Percentiles rank a stretch among this genome's conserved stretches.
These are phyloP conservation scores for Lentithecium fluviatile DNA, from an alignment of 495 filamentous ascomycete species.

Conservation along the genomic window DNA sequence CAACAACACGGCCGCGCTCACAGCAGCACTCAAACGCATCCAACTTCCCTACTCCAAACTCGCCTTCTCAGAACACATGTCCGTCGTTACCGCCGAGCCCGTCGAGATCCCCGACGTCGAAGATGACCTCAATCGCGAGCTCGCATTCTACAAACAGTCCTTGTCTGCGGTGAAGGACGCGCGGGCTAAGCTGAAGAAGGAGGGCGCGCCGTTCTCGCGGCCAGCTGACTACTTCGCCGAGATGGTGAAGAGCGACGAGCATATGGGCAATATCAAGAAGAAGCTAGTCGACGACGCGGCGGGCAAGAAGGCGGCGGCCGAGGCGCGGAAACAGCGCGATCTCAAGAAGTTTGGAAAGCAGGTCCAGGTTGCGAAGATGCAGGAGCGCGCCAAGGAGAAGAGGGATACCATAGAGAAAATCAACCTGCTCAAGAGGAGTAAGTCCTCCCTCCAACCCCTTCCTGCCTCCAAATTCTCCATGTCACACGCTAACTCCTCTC, in stretches of 20 bases:
- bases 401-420: slow-evolving; percentile 91
- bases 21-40: slow-evolving; percentile 55
- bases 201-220: slow-evolving; percentile 79
- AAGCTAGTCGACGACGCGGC: slow-evolving; percentile 92
- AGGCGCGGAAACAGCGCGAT: slow-evolving; percentile 88
- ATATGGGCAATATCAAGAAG: slow-evolving; percentile 93
- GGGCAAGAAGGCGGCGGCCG: slow-evolving; percentile 83
- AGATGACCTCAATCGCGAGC: slow-evolving; percentile 85
- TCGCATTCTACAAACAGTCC: slow-evolving; percentile 90
- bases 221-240: slow-evolving; percentile 96
- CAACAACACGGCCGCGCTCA: slow-evolving; percentile 88
- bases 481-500: too few relatives aligned
- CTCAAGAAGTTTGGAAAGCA: slow-evolving; percentile 99
- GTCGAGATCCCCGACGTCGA: slow-evolving; percentile 66
- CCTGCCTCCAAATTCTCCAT: slow-evolving; percentile 21
- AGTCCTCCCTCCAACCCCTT: slow-evolving; percentile 36
- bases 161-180: slow-evolving; percentile 72
- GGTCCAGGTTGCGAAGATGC: slow-evolving; percentile 93
- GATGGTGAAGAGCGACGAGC: slow-evolving; percentile 97
- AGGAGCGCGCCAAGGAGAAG: slow-evolving; percentile 89
- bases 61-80: slow-evolving; percentile 66
- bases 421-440: slow-evolving; percentile 88
- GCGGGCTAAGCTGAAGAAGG: slow-evolving; percentile 70
- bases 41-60: slow-evolving; percentile 58
- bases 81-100: slow-evolving; percentile 54